These are phyloP conservation scores for Alectoria sarmentosa DNA, from an alignment of 495 filamentous ascomycete species.

Conservation along the genomic window DNA sequence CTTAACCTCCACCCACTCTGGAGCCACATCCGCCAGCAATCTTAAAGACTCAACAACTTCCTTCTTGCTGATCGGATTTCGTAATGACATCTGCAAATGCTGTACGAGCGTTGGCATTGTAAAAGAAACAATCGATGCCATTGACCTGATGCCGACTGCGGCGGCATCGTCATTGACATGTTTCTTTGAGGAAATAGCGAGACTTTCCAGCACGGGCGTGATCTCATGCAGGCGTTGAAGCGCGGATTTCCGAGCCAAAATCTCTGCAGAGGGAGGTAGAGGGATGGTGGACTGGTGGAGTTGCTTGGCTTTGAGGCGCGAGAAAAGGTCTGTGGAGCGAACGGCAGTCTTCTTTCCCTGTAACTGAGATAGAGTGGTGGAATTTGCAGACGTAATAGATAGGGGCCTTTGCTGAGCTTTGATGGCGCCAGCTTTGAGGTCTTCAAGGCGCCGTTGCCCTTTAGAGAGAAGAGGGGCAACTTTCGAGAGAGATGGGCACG, in stretches of 20 bases:
- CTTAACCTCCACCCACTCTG: constrained; percentile 54
- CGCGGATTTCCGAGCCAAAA: constrained; percentile 49
- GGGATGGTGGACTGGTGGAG: constrained; percentile 37
- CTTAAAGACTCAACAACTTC: constrained; percentile 51
- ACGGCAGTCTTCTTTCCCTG: constrained; percentile 4
- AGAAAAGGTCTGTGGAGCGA: constrained; percentile 39
- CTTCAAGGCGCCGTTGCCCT: constrained; percentile 54
- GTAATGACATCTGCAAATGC: constrained; percentile 53
- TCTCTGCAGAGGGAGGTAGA: constrained; percentile 35
- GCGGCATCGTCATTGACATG: constrained; percentile 14
- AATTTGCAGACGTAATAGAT: constrained; percentile 1
- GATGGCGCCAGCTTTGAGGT: constrained; percentile 42
- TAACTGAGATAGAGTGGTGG: not conserved
- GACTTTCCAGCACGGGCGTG: constrained; percentile 49
- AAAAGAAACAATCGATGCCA: constrained; percentile 42
- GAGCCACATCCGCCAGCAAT: constrained; percentile 55
- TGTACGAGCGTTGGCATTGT: constrained; percentile 52
- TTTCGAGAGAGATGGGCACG: constrained; percentile 40
- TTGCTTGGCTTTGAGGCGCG: constrained; percentile 57
- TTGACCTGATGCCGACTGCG: constrained; percentile 23
- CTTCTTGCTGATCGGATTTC: constrained; percentile 52
- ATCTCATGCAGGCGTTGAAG: constrained; percentile 57
- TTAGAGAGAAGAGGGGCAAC: constrained; percentile 41
- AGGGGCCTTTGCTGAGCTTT: constrained; percentile 23
- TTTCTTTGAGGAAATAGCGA: constrained; percentile 38